Percentiles rank a stretch among this genome's conserved stretches.
Evolutionary conservation across 2,329 filamentous ascomycete genomes (phyloP).

Genomic region (Graphilbum fragrans): DNA sequence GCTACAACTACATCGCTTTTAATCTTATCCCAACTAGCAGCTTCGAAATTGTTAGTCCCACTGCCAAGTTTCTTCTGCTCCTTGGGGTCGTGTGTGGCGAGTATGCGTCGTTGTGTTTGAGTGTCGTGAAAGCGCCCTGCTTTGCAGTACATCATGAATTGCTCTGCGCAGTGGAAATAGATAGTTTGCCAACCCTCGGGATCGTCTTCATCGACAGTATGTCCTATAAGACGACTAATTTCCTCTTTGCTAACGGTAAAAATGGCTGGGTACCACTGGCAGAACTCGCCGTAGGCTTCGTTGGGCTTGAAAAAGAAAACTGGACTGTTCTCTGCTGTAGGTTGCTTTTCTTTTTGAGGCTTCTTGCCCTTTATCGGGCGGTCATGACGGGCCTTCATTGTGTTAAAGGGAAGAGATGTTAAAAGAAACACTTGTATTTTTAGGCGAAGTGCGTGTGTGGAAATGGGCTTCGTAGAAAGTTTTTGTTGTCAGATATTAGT

Average conservation of each 20-base stretch:
- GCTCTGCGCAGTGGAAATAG: constrained; percentile 17
- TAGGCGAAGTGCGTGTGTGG: too few species aligned
- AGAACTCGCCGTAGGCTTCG: constrained; percentile 19
- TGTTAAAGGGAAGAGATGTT: too few species aligned
- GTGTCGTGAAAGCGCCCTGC: constrained; percentile 5
- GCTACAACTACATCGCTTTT: constrained; percentile 37
- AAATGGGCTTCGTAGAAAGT: too few species aligned
- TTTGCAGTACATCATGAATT: constrained; percentile 11
- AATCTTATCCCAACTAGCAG: constrained; percentile 6
- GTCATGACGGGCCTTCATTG: too few species aligned
- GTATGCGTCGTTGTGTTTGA: constrained; percentile 2
- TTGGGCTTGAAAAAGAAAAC: constrained; percentile 21
- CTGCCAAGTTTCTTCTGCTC: constrained; percentile 8
- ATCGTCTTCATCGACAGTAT: constrained; percentile 9
- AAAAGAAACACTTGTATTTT: too few species aligned
- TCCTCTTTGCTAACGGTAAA: constrained; percentile 17
- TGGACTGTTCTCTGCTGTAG: too few species aligned
- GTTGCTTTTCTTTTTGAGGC: too few species aligned
- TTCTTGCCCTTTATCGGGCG: too few species aligned
- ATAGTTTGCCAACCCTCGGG: constrained; percentile 10
- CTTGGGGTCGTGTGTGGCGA: constrained; percentile 5
- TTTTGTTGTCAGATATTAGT: too few species aligned
- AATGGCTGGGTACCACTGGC: constrained; percentile 20
- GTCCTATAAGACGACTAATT: constrained; percentile 17
- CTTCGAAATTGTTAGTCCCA: constrained; percentile 2